Conservation (phyloP, 805 yeast genomes). For the Saccharomycopsis sp. region DNA sequence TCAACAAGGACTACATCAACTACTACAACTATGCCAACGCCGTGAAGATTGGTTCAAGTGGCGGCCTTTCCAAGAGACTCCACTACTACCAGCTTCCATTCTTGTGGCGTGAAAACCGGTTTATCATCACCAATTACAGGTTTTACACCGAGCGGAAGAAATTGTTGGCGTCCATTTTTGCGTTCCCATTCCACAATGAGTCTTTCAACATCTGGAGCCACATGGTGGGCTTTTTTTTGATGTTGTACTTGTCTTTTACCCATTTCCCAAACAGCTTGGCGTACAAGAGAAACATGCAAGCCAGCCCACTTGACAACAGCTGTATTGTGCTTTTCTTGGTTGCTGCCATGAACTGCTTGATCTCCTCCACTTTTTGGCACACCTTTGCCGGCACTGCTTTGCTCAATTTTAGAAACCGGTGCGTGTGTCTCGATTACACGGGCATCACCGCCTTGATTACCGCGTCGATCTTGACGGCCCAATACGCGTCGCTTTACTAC, state of each 20-base stretch:
- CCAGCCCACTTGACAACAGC: conserved; percentile 33
- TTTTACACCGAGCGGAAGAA: conserved; percentile 56
- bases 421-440: conserved; percentile 91
- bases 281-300: conserved; percentile 28
- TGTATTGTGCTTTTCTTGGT: conserved; percentile 55
- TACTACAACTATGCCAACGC: conserved; percentile 42
- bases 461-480: conserved; percentile 80
- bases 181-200: conserved; percentile 65
- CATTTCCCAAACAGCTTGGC: conserved; percentile 57
- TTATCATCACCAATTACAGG: conserved; percentile 75
- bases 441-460: conserved; percentile 89
- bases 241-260: conserved; percentile 46
- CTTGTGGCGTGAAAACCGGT: conserved; percentile 90
- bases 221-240: conserved; percentile 52
- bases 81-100: conserved; percentile 84
- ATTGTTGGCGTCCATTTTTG: conserved; percentile 52
- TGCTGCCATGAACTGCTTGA: conserved; percentile 69
- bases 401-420: conserved; percentile 51
- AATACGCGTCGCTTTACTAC: conserved; percentile 66
- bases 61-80: conserved; percentile 36
- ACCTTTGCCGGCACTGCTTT: conserved; percentile 75
- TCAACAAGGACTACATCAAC: conserved; percentile 24
- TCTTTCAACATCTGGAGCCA: conserved; percentile 93
- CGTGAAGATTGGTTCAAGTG: conserved; percentile 34
- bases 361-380: conserved; percentile 84